Base-by-base conservation (phyloP, 75 land plant species). In the Cryptomeria japonica region DNA sequence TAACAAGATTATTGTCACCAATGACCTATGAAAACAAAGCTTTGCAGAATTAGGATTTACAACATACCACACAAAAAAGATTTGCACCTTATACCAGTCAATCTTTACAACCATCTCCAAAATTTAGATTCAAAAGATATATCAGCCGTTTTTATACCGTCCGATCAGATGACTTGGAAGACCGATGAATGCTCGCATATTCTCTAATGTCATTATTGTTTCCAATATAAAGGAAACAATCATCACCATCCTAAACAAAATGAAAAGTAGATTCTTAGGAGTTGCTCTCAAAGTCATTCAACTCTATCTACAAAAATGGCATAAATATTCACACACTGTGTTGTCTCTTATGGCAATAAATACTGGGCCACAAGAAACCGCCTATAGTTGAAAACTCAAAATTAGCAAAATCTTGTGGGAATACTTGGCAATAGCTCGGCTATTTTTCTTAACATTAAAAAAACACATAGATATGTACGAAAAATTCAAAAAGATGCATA, bases 161-260 rank as follows among this genome's bases (percentile, higher is more conserved):
- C 83, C 58, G 87, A 51, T 96, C 98, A 88, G 32, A 88, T 89
- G 96, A 87, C 86, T 92, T 96, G 58, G 99, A 95, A 83, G 99
- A 98, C 72, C 98, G 83, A 91, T 98, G 99, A 75, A 98, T 92
- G 87, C 99, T 97, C 37, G 88, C 86, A 88, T 92, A 90, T 91
- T 98, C 99, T 86, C 99, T 95, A 77, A 98, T 95, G 72, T 96
- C 98, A 95, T 98, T 95, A 76, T 93, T 88, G 86, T 95, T 85
- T 31, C 95, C 95, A 72, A 95, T 88, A 64, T 88, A 79, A 14
- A 95, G 91, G 58, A 89, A 91, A 84, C 96, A 95, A 31, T 92
- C 92, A 87, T 94, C 94, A 51, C 96, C 96, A 68, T 89, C 85
- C 95, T 95, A 85, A 80, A 84, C 49, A 44, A 37, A 22, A 85